phyloP scores from a whole-genome alignment of 371 early-diverging fungal species.

The Zychaea mexicana region DNA sequence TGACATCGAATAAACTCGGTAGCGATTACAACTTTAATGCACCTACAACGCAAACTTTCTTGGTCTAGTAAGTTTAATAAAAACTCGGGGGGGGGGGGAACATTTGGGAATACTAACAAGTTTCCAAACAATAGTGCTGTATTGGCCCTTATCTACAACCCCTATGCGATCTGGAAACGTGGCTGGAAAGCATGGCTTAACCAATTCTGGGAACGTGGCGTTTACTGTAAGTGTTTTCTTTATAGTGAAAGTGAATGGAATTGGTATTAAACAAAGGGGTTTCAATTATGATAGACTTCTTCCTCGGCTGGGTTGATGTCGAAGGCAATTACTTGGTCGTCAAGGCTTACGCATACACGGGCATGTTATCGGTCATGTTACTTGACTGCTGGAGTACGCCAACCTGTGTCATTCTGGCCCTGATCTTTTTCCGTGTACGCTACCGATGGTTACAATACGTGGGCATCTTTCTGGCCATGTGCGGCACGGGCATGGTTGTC shows the following conservation, averaged over 20 bases:
- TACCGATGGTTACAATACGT: constrained; percentile 68
- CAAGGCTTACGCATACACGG: constrained; percentile 75
- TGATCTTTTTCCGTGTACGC: constrained; percentile 60
- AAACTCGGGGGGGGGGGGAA: neutral
- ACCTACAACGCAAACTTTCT: constrained; percentile 74
- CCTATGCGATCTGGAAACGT: constrained; percentile 56
- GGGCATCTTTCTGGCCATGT: constrained; percentile 64
- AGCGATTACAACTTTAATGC: constrained; percentile 37
- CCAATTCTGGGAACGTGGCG: constrained; percentile 55
- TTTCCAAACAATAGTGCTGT: constrained; percentile 39
- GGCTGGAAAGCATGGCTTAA: constrained; percentile 52
- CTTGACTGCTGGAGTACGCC: constrained; percentile 80
- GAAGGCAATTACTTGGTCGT: constrained; percentile 82
- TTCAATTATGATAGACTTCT: constrained; percentile 51
- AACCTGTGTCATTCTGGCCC: constrained; percentile 64
- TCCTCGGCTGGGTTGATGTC: constrained; percentile 72
- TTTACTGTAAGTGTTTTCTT: constrained; percentile 42
- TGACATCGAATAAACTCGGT: constrained; percentile 59
- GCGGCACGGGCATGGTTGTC: constrained; percentile 69
- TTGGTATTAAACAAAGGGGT: too few relatives aligned
- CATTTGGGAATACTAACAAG: too few relatives aligned
- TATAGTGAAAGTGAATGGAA: neutral
- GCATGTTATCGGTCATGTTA: constrained; percentile 71
- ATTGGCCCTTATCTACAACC: constrained; percentile 66
- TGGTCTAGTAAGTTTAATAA: constrained; percentile 54